phyloP scores from a whole-genome alignment of 106 monocot genomes.

The Acorus gramineus region DNA sequence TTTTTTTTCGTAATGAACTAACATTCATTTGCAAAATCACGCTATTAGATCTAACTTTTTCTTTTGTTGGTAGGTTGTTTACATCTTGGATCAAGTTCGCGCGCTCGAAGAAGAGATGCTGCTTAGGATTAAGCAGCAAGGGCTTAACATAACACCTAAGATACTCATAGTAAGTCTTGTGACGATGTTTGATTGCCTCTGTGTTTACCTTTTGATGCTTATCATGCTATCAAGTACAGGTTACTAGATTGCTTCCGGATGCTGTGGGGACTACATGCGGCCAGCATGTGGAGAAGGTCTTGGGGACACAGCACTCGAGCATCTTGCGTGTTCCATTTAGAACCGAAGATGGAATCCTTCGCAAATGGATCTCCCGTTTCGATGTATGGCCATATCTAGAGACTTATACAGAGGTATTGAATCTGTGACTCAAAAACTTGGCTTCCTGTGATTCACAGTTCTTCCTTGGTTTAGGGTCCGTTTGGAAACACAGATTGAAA shows the following conservation, averaged over 20 bases:
- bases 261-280: conserved; percentile 78
- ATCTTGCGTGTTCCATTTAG: conserved; percentile 83
- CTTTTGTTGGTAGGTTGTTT: conserved; percentile 55
- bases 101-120: conserved; percentile 88
- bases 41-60: too few relatives aligned
- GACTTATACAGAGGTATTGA: conserved; percentile 67
- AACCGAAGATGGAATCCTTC: conserved; percentile 64
- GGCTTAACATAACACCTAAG: conserved; percentile 63
- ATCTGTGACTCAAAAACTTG: too few relatives aligned
- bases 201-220: not conserved
- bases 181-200: not conserved
- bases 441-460: too few relatives aligned
- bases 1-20: not conserved
- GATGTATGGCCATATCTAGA: conserved; percentile 94
- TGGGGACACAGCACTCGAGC: conserved; percentile 59
- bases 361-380: conserved; percentile 92
- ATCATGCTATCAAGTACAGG: conserved; percentile 25
- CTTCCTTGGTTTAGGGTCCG: too few relatives aligned
- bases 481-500: too few relatives aligned
- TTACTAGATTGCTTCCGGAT: conserved; percentile 79
- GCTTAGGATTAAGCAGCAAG: conserved; percentile 76
- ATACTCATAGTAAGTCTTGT: conserved; percentile 75
- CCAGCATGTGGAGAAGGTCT: conserved; percentile 62
- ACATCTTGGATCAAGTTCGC: conserved; percentile 98
- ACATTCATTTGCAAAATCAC: too few relatives aligned